A percentile compares a stretch with the other conserved stretches of the same genome.
These are phyloP conservation scores for Rhytidhysteron rufulum DNA, from an alignment of 2,329 filamentous ascomycete genomes.

Conservation along the genomic window DNA sequence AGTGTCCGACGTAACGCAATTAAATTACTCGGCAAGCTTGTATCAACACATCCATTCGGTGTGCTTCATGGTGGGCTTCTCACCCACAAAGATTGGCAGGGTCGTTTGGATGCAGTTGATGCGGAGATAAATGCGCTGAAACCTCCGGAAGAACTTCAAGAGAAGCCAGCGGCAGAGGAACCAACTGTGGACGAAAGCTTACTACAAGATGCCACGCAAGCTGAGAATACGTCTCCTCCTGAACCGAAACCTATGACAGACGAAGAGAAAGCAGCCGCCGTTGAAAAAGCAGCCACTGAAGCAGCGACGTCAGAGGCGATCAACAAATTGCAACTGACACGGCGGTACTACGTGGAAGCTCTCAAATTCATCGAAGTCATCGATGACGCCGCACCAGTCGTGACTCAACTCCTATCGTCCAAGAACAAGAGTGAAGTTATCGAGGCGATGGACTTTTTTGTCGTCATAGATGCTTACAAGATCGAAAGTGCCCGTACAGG, in stretches of 20 bases:
- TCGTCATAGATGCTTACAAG: constrained; percentile 92
- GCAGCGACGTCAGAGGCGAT: constrained; percentile 86
- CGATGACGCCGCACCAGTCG: constrained; percentile 72
- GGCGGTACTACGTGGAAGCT: constrained; percentile 89
- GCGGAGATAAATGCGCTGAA: constrained; percentile 76
- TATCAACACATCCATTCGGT: constrained; percentile 86
- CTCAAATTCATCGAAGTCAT: constrained; percentile 90
- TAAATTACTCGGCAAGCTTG: constrained; percentile 80
- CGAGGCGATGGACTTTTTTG: constrained; percentile 98
- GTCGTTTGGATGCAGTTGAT: constrained; percentile 76
- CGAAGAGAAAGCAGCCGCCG: constrained; percentile 67
- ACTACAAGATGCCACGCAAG: constrained; percentile 82
- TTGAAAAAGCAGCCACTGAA: constrained; percentile 79
- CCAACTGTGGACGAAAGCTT: constrained; percentile 71
- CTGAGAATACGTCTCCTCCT: constrained; percentile 48
- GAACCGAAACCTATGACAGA: constrained; percentile 65
- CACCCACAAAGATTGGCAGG: constrained; percentile 79
- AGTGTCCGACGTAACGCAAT: constrained; percentile 94
- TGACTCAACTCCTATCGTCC: constrained; percentile 85
- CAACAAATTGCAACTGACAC: constrained; percentile 79
- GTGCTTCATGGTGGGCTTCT: constrained; percentile 67
- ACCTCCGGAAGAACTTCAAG: constrained; percentile 72
- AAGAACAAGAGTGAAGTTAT: constrained; percentile 98
- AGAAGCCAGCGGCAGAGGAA: constrained; percentile 58
- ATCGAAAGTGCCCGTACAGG: constrained; percentile 89